Evolutionary conservation across 352 stramenopile genomes (phyloP), one percentile per base, ranked within the genome.

Genomic region (Aphanomyces euteiches): DNA sequence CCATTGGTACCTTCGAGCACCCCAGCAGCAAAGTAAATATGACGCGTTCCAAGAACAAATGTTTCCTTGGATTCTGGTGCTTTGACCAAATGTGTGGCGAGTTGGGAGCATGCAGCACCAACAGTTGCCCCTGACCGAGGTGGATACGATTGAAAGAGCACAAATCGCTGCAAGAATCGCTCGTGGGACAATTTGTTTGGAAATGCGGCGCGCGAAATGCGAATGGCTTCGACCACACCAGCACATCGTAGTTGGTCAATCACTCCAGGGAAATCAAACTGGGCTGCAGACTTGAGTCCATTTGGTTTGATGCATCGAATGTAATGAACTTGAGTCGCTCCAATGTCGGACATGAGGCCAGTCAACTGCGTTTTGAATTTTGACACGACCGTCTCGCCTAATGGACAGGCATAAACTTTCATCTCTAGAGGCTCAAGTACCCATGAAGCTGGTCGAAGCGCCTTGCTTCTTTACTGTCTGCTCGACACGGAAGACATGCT

Each of bases 101-200:
- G 75, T 34, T 89, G 72, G 43, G 88, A 79, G 53, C 84, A 92
- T 7, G 87, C 87, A 36, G 87, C 78, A 3, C 74, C 79, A 38
- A 89, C 84, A 1, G 56, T 72, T 4, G 47, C 66, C 0, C 15
- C 28, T 3, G 66, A 50, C n/a, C 81, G 89, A 10, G 80, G 82
- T 28, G 77, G 73, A 12, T 71, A 77, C 47, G 75, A 79, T 67
- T 78, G 83, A 75, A 95, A 81, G 58, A 92, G 75, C 34, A 93
- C 84, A 70, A 95, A 95, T 19, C 87, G 83, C 34, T 82, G 80
- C 4, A 95, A 71, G 66, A 93, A 95, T 53, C 90, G 90, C 66
- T 96, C 78, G 77, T 99, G 96, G 36, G 80, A 80, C 73, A 99
- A 88, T 59, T 98, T 98, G 83, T 97, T 97, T 3, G 90, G 90